Conservation (phyloP, 2,329 filamentous ascomycete genomes). For the Chrysoporthe cubensis region DNA sequence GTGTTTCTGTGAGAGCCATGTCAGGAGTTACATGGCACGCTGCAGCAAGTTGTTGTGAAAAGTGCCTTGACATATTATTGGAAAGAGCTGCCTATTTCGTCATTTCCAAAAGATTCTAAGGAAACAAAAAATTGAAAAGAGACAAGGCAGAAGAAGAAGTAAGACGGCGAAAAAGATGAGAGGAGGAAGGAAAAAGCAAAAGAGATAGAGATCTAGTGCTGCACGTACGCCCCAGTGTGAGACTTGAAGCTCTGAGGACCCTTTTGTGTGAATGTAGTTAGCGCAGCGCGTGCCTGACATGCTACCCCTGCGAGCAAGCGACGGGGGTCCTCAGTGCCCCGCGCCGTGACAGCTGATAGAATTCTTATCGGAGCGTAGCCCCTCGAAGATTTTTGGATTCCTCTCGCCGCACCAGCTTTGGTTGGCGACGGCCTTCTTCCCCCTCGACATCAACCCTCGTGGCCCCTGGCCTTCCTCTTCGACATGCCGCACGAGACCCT, state of each 20-base stretch:
- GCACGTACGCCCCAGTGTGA: not conserved
- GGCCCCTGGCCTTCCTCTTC: conserved; percentile 16
- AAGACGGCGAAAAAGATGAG: too few species aligned
- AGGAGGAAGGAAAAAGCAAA: too few species aligned
- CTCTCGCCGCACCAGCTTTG: conserved; percentile 6
- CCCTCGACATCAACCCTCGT: conserved; percentile 10
- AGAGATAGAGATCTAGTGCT: not conserved
- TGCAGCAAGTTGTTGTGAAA: too few species aligned
- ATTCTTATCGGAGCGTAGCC: conserved; percentile 24
- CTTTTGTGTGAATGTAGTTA: not conserved
- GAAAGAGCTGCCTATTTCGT: too few species aligned
- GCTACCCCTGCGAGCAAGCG: conserved; percentile 12
- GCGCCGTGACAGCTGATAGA: conserved; percentile 25
- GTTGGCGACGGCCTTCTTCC: conserved; percentile 17
- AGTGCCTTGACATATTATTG: too few species aligned
- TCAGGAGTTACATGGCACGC: too few species aligned
- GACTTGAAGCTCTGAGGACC: not conserved
- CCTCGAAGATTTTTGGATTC: conserved; percentile 24
- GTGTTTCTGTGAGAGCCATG: too few species aligned
- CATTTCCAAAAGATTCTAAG: too few species aligned
- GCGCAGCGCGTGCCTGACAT: conserved; percentile 18
- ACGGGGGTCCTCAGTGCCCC: conserved; percentile 22
- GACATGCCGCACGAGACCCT: conserved; percentile 27
- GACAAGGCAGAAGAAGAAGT: too few species aligned
- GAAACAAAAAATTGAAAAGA: too few species aligned